Percentiles rank a stretch among this genome's conserved stretches.
These are phyloP conservation scores for Teratosphaeria nubilosa DNA, from an alignment of 2,329 filamentous ascomycete species.

Conservation along the genomic window DNA sequence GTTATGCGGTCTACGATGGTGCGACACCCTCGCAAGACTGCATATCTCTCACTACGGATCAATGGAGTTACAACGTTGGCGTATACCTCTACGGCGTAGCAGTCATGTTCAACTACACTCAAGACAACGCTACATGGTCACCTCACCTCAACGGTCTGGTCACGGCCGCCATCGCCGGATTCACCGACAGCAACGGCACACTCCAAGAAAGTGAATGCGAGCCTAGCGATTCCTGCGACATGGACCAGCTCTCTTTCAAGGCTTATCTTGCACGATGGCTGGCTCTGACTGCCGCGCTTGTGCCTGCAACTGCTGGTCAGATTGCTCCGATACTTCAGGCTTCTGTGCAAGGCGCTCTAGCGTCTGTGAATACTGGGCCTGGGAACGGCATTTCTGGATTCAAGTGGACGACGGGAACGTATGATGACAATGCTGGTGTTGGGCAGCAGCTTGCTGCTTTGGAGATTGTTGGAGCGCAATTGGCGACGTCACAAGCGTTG, in stretches of 20 bases:
- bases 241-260: conserved; percentile 36
- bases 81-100: conserved; percentile 37
- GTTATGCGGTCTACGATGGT: conserved; percentile 40
- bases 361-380: conserved; percentile 39
- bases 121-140: conserved; percentile 1
- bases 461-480: conserved; percentile 35
- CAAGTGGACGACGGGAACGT: conserved; percentile 30
- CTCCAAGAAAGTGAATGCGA: conserved; percentile 41
- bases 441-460: conserved; percentile 47
- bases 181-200: conserved; percentile 25
- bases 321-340: conserved; percentile 43
- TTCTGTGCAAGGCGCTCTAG: conserved; percentile 46
- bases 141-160: conserved; percentile 19
- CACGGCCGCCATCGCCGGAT: conserved; percentile 36
- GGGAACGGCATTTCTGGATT: conserved; percentile 30
- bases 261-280: conserved; percentile 42
- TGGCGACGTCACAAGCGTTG: conserved; percentile 2
- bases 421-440: conserved; percentile 38
- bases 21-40: conserved; percentile 36
- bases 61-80: conserved; percentile 40
- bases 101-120: conserved; percentile 34
- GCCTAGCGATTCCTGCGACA: conserved; percentile 31
- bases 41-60: conserved; percentile 32
- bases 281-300: conserved; percentile 34
- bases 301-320: not conserved